phyloP scores from a whole-genome alignment of 2,329 filamentous ascomycete genomes.

The Zopfia rhizophila region DNA sequence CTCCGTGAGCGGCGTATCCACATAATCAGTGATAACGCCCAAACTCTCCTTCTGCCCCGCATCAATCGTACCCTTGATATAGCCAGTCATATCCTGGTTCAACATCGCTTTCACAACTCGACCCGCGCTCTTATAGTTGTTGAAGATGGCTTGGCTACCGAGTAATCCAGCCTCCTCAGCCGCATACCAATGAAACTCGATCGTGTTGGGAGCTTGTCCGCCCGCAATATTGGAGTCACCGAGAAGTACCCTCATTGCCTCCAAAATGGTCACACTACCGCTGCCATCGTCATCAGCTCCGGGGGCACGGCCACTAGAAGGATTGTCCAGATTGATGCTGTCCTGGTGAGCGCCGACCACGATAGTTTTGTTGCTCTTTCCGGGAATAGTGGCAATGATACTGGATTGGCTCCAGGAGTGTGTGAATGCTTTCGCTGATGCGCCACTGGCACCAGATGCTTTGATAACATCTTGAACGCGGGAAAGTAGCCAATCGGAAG shows the following conservation, averaged over 20 bases:
- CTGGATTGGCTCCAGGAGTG: slow-evolving; percentile 89
- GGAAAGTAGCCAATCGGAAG: slow-evolving; percentile 83
- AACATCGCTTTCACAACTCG: slow-evolving; percentile 92
- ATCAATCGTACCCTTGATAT: slow-evolving; percentile 79
- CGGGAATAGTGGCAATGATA: slow-evolving; percentile 89
- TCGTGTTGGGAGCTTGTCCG: slow-evolving; percentile 80
- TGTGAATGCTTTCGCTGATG: slow-evolving; percentile 75
- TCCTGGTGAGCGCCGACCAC: slow-evolving; percentile 93
- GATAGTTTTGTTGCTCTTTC: slow-evolving; percentile 80
- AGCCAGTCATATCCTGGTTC: slow-evolving; percentile 94
- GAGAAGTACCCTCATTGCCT: slow-evolving; percentile 83
- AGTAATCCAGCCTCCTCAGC: slow-evolving; percentile 88
- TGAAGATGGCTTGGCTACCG: slow-evolving; percentile 88
- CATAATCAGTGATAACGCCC: slow-evolving; percentile 90
- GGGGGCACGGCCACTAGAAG: slow-evolving; percentile 81
- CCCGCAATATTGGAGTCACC: slow-evolving; percentile 72
- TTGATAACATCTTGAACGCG: slow-evolving; percentile 77
- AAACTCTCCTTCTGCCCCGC: slow-evolving; percentile 83
- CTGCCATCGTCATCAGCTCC: slow-evolving; percentile 94
- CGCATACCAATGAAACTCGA: slow-evolving; percentile 97
- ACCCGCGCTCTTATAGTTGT: slow-evolving; percentile 75
- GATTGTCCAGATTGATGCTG: slow-evolving; percentile 89
- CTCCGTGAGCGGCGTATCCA: slow-evolving; percentile 79
- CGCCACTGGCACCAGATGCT: slow-evolving; percentile 75
- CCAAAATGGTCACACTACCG: slow-evolving; percentile 90